Evolutionary conservation across 1,139 yeast species (phyloP), one percentile per base, ranked within the genome.

Genomic region (Kazachstania sp.): DNA sequence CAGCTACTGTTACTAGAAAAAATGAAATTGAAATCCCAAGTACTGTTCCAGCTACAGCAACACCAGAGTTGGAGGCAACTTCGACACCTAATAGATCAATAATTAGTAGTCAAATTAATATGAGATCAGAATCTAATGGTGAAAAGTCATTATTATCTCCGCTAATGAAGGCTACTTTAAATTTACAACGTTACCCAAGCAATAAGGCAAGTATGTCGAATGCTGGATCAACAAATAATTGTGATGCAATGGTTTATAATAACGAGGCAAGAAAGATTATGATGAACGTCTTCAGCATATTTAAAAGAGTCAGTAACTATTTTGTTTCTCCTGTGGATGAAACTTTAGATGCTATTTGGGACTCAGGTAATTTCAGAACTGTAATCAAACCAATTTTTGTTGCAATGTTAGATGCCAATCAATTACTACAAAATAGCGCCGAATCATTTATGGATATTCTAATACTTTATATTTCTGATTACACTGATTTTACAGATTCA

Each of bases 281-380:
- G 58, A 52, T 58, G 45, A 61, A 59, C 29, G 59, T 61, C 11
- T 61, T 62, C 38, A 56, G 64, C 43, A 60, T 61, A 23, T 61
- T 61, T 49, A 60, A 58, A 49, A 52, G 61, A 36, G 53, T 61
- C 47, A 54, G 63, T 1, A 55, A 56, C 39, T 61, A 54, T 44
- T 60, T 58, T 37, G 52, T 60, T 16, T 45, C 56, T 13, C 57
- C 61, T 9, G 50, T 46, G n/a, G 48, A 50, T 16, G 54, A 51
- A 15, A 45, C 43, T 12, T 47, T 50, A 37, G 51, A 52, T 18
- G 50, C 59, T 2, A 52, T 51, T 15, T 57, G 60, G 60, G 55
- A 54, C 2, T 51, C 55, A 12, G 49, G 51, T 31, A 59, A 57
- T 44, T 57, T 56, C 30, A 53, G 48, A 35, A 54, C 52, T 39